These are phyloP conservation scores for Colletotrichum liriopes DNA, from an alignment of 2,329 filamentous ascomycete species.

Conservation along the genomic window DNA sequence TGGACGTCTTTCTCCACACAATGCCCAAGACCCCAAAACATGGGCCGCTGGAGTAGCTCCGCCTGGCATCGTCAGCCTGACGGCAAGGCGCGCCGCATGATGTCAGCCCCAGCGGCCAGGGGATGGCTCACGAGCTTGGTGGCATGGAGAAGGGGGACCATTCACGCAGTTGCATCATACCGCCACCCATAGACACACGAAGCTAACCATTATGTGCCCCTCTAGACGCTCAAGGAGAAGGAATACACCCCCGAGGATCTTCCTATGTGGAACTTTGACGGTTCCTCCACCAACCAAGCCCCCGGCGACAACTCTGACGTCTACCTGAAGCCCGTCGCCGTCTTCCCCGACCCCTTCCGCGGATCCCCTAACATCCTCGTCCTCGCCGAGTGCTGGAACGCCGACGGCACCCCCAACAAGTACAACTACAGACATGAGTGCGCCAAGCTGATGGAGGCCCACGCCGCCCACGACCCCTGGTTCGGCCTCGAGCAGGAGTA, in stretches of 20 bases:
- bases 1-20: conserved; percentile 6
- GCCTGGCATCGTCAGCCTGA: conserved; percentile 36
- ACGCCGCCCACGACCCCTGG: conserved; percentile 90
- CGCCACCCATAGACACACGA: neutral
- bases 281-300: conserved; percentile 92
- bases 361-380: conserved; percentile 93
- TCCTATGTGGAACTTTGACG: conserved; percentile 73
- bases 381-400: conserved; percentile 93
- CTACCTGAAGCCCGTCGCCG: conserved; percentile 91
- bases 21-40: conserved; percentile 5
- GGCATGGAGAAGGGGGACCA: neutral
- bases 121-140: conserved; percentile 20
- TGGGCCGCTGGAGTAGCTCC: conserved; percentile 24
- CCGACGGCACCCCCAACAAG: conserved; percentile 96
- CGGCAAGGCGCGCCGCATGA: conserved; percentile 33
- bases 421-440: conserved; percentile 98
- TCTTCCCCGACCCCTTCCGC: conserved; percentile 94
- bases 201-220: conserved; percentile 42
- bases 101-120: conserved; percentile 30
- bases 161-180: conserved; percentile 15
- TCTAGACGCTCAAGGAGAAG: conserved; percentile 66
- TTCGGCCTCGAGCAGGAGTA: conserved; percentile 96
- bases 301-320: conserved; percentile 97
- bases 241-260: conserved; percentile 67
- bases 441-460: conserved; percentile 89